Conservation (phyloP, 768 basidiomycete species). For the Tephrocybe sp. region DNA sequence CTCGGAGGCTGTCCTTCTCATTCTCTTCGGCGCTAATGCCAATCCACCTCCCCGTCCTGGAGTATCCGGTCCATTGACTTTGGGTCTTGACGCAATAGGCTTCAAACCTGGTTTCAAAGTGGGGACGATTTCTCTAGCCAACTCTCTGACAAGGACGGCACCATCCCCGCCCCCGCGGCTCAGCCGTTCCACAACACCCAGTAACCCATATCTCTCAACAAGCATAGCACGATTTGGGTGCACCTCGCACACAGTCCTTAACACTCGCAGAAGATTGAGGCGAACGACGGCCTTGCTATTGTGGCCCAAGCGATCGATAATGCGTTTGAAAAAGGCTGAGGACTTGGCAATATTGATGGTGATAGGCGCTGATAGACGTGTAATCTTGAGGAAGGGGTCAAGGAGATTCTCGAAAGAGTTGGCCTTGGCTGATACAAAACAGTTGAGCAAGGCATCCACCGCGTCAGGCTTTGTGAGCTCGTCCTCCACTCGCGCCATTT, state of each 20-base stretch:
- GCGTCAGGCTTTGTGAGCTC: constrained; percentile 68
- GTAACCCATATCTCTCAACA: constrained; percentile 79
- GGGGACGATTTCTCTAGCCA: constrained; percentile 85
- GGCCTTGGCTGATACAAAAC: constrained; percentile 84
- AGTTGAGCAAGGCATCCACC: constrained; percentile 67
- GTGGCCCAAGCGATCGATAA: constrained; percentile 75
- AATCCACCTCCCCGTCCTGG: constrained; percentile 23
- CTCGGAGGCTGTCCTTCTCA: constrained; percentile 73
- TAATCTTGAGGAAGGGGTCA: constrained; percentile 90
- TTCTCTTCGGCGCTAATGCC: constrained; percentile 58
- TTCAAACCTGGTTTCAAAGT: constrained; percentile 70
- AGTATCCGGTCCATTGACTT: constrained; percentile 20
- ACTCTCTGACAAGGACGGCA: constrained; percentile 87
- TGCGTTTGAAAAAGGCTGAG: constrained; percentile 81
- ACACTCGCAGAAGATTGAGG: constrained; percentile 83
- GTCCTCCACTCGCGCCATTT: constrained; percentile 92
- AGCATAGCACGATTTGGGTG: constrained; percentile 83
- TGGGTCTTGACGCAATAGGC: constrained; percentile 39
- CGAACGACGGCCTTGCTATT: constrained; percentile 85
- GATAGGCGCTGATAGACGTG: constrained; percentile 72
- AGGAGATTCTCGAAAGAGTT: constrained; percentile 91
- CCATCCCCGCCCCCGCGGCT: constrained; percentile 76
- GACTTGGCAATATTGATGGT: constrained; percentile 77
- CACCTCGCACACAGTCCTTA: constrained; percentile 84
- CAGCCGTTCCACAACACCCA: constrained; percentile 77